A percentile compares a stretch with the other conserved stretches of the same genome.
phyloP scores from a whole-genome alignment of 345 rosid species.

The Euphorbia tirucalli region DNA sequence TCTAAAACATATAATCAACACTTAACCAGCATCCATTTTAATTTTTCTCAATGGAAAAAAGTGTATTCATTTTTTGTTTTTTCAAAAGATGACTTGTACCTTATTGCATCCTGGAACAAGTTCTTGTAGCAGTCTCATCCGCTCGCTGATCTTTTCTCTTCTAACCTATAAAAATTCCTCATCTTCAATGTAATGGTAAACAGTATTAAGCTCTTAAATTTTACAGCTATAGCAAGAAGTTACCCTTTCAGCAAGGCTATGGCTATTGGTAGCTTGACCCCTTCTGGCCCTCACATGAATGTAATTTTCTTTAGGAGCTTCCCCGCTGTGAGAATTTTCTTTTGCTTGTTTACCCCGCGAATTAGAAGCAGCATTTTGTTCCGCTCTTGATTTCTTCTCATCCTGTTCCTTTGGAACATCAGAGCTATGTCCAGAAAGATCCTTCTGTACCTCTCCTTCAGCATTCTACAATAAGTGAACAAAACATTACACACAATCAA shows the following conservation, averaged over 20 bases:
- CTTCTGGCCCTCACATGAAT: slow-evolving; percentile 92
- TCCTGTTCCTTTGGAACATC: slow-evolving; percentile 42
- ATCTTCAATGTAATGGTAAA: slow-evolving; percentile 17
- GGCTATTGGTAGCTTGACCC: slow-evolving; percentile 97
- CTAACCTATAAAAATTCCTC: slow-evolving; percentile 58
- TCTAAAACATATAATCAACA: slow-evolving; percentile 44
- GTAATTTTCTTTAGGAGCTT: slow-evolving; percentile 72
- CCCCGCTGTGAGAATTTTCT: slow-evolving; percentile 59
- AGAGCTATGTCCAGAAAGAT: slow-evolving; percentile 44
- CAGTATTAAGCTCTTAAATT: not conserved
- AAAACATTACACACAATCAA: not conserved
- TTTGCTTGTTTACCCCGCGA: slow-evolving; percentile 51
- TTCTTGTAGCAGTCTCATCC: slow-evolving; percentile 96
- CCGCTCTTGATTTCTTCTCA: slow-evolving; percentile 61
- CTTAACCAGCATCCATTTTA: slow-evolving; percentile 11
- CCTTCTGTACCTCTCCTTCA: slow-evolving; percentile 47
- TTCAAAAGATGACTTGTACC: slow-evolving; percentile 37
- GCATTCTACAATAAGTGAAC: slow-evolving; percentile 35
- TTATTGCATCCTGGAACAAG: slow-evolving; percentile 98
- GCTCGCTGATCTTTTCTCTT: slow-evolving; percentile 93
- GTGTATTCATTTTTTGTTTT: not conserved
- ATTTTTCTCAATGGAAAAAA: not conserved
- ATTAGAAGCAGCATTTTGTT: slow-evolving; percentile 39
- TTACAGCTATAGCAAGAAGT: not conserved
- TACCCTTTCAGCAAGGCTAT: slow-evolving; percentile 98